Evolutionary conservation across 1,284 basidiomycete species (phyloP), one percentile per base, ranked within the genome.

Genomic region (Bjerkandera adusta): DNA sequence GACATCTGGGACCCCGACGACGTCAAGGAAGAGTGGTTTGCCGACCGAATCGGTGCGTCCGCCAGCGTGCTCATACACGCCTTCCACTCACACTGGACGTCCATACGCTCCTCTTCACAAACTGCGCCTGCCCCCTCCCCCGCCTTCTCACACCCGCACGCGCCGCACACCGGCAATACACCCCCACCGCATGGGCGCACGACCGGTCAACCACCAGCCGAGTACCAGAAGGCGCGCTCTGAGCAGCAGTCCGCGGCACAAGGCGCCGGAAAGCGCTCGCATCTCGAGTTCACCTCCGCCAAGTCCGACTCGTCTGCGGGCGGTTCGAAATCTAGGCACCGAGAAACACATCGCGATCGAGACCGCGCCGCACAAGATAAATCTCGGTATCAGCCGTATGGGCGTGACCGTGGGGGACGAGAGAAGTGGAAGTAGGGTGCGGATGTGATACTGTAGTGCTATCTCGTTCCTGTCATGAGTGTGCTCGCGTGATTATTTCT

Each of bases 1-100:
- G 67, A 72, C 16, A 61, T 86, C 2, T 91, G 89, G 91, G 75
- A 87, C 58, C 81, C 84, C 4, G 60, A 68, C n/a, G 76, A 81
- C 43, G 66, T 85, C 5, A 64, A 72, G 44, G 68, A 73, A 1
- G 83, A 79, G 47, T 90, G 83, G 86, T 81, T 73, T 63, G 79
- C 85, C 25, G 80, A 83, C 41, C 73, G 70, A 57, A 80, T 89
- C 61, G 85, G 85, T 88, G 68, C 63, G 67, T 63, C n/a, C 25
- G 32, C 25, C 8, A 15, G 25, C 10, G 22, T 27, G 44, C n/a
- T 33, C 7, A 10, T 34, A n/a, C n/a, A n/a, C n/a, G n/a, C n/a
- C n/a, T n/a, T n/a, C n/a, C n/a, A n/a, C n/a, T n/a, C n/a, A n/a
- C n/a, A n/a, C 26, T 22, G 12, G 18, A 15, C 7, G 18, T 38